These are phyloP conservation scores for Fusarium hainanense DNA, from an alignment of 2,329 filamentous ascomycete species.

Conservation along the genomic window DNA sequence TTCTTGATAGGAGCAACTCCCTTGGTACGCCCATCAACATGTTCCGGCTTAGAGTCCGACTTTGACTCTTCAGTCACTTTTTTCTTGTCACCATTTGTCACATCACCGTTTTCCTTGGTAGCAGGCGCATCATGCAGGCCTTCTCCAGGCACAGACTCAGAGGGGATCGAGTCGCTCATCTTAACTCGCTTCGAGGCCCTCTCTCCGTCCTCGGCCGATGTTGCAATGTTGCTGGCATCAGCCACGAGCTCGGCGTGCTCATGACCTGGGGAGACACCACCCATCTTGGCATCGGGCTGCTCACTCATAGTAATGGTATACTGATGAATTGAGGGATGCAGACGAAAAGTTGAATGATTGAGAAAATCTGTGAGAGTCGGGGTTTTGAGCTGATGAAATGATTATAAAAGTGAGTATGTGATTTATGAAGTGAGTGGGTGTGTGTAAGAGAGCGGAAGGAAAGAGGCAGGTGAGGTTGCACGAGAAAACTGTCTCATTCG, in stretches of 20 bases:
- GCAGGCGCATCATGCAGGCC: conserved; percentile 37
- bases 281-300: conserved; percentile 40
- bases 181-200: conserved; percentile 70
- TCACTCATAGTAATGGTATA: conserved; percentile 44
- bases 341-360: not conserved
- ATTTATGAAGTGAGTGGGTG: not conserved
- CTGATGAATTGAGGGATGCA: not conserved
- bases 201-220: conserved; percentile 41
- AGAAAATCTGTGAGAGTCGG: not conserved
- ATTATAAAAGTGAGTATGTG: not conserved
- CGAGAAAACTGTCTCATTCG: not conserved
- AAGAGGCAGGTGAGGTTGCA: not conserved
- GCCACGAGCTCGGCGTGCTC: conserved; percentile 27
- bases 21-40: conserved; percentile 53
- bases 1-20: conserved; percentile 78
- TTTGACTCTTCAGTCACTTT: conserved; percentile 23
- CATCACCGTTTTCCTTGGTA: conserved; percentile 26
- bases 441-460: conserved; percentile 15
- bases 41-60: conserved; percentile 20
- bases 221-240: conserved; percentile 27
- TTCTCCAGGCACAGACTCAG: conserved; percentile 31
- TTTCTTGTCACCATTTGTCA: conserved; percentile 32
- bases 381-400: not conserved
- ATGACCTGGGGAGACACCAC: conserved; percentile 32
- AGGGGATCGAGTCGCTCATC: conserved; percentile 53